phyloP scores from a whole-genome alignment of 805 yeast genomes.

The Cephaloascus fragrans region DNA sequence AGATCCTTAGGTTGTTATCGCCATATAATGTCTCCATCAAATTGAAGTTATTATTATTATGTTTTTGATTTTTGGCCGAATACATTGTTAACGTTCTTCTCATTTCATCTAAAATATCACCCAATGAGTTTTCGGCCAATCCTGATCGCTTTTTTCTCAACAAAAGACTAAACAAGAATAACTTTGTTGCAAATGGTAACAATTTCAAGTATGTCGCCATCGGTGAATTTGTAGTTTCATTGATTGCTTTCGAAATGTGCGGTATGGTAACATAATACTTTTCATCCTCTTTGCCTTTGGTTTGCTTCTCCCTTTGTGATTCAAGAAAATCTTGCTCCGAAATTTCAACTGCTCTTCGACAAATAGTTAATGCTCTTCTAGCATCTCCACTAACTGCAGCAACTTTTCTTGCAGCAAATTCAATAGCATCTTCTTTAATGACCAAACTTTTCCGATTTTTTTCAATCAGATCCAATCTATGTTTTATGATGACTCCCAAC shows the following conservation, averaged over 20 bases:
- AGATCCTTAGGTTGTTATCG: conserved; percentile 33
- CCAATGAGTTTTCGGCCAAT: conserved; percentile 58
- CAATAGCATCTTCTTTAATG: conserved; percentile 66
- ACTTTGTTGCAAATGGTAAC: conserved; percentile 60
- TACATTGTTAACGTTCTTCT: conserved; percentile 37
- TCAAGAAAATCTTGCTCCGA: conserved; percentile 56
- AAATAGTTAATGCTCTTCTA: conserved; percentile 78
- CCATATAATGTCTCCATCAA: conserved; percentile 21
- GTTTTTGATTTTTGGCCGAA: conserved; percentile 14
- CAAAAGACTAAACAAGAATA: conserved; percentile 62
- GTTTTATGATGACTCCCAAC: conserved; percentile 62
- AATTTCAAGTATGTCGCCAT: conserved; percentile 45
- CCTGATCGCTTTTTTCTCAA: conserved; percentile 59
- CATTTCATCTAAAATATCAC: conserved; percentile 74
- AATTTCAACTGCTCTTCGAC: conserved; percentile 81
- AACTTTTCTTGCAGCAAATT: conserved; percentile 86
- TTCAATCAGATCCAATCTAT: conserved; percentile 44
- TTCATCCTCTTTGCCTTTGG: conserved; percentile 8
- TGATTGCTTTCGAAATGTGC: conserved; percentile 72
- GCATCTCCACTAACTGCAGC: conserved; percentile 98
- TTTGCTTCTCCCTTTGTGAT: conserved; percentile 3
- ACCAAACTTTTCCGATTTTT: conserved; percentile 30
- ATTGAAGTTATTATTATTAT: conserved; percentile 16
- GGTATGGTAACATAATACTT: conserved; percentile 52
- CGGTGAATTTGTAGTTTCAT: conserved; percentile 73